phyloP scores from a whole-genome alignment of 106 monocot genomes.

The Acorus gramineus region DNA sequence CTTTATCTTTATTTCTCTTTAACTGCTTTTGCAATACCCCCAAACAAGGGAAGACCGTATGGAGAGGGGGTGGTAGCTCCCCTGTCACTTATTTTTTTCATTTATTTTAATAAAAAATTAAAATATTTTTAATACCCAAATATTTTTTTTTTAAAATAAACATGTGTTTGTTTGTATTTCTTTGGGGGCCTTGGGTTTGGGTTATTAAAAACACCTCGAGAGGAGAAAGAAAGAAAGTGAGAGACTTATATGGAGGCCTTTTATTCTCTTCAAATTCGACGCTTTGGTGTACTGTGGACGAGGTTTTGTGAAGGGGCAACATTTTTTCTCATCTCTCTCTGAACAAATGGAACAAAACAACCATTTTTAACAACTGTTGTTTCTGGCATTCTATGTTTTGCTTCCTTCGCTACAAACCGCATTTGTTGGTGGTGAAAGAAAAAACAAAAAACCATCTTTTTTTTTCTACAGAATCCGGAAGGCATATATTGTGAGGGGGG shows the following conservation, averaged over 20 bases:
- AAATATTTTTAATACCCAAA: neutral
- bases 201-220: slow-evolving; percentile 19
- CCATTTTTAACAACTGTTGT: slow-evolving; percentile 5
- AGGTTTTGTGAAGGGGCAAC: slow-evolving; percentile 3
- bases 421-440: neutral
- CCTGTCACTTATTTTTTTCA: neutral
- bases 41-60: slow-evolving; percentile 21
- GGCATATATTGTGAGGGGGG: neutral
- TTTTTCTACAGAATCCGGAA: too few species aligned
- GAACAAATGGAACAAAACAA: too few species aligned
- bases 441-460: too few species aligned
- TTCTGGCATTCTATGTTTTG: slow-evolving; percentile 16
- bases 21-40: neutral
- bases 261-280: slow-evolving; percentile 46
- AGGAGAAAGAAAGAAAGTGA: slow-evolving; percentile 10
- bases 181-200: slow-evolving; percentile 24
- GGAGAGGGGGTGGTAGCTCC: slow-evolving; percentile 4
- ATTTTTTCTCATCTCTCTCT: slow-evolving; percentile 9
- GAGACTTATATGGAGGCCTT: slow-evolving; percentile 13
- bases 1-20: neutral
- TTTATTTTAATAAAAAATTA: neutral
- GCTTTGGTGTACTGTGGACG: slow-evolving; percentile 25
- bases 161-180: neutral
- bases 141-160: neutral
- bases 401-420: neutral